Conservation (phyloP, 257 asterid species). For the Plantago major region DNA sequence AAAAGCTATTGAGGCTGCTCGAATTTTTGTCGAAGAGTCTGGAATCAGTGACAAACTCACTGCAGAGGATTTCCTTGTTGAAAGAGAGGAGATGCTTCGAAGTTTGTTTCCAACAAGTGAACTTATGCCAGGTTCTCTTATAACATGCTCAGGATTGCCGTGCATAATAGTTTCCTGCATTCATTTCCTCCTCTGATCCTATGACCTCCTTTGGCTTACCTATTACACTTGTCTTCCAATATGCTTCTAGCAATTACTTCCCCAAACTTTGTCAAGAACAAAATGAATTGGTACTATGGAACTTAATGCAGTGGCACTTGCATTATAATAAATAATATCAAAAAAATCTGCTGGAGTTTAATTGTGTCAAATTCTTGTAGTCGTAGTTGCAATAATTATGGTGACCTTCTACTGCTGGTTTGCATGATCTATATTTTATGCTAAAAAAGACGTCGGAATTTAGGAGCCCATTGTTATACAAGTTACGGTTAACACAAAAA, state of each 20-base stretch:
- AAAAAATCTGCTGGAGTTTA: no score
- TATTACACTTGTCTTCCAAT: neutral
- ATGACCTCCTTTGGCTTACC: neutral
- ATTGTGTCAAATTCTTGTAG: no score
- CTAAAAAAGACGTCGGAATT: neutral
- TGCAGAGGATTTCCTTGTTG: slow-evolving; percentile 86
- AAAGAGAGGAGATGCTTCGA: slow-evolving; percentile 82
- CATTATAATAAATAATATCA: no score
- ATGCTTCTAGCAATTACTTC: neutral
- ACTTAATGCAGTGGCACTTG: neutral
- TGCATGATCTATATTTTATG: no score
- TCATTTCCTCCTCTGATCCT: neutral
- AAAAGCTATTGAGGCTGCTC: slow-evolving; percentile 97
- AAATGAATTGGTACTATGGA: no score
- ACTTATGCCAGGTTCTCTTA: slow-evolving; percentile 83
- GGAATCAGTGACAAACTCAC: slow-evolving; percentile 68
- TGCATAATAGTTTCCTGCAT: neutral
- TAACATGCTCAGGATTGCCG: slow-evolving; percentile 2
- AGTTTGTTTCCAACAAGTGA: slow-evolving; percentile 73
- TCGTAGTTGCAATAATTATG: no score
- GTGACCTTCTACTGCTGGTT: no score
- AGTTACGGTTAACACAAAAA: neutral
- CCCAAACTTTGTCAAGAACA: no score
- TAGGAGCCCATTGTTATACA: neutral
- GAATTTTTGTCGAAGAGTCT: slow-evolving; percentile 82